Evolutionary conservation across 2,329 filamentous ascomycete species (phyloP), one percentile per base, ranked within the genome.

Genomic region (Myriosclerotinia scirpicola): DNA sequence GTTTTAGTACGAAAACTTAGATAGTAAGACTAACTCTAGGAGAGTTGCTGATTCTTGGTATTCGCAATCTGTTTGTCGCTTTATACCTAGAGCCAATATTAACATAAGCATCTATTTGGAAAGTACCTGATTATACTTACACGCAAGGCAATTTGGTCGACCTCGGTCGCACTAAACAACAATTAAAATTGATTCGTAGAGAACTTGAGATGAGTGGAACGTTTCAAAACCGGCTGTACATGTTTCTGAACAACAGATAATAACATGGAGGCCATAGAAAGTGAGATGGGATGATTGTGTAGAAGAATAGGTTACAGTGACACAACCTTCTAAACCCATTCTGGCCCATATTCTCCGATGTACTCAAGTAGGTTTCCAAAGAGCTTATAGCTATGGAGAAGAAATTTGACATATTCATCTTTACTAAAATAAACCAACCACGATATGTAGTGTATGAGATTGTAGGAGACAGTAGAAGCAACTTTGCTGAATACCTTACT

Each of bases 1-100:
- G 64, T 22, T 15, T 22, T 11, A 8, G 12, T 15, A 12, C 22
- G 40, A 12, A 38, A 40, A 6, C 44, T 40, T 46, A 30, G 55
- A 65, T n/a, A 17, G 62, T 65, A 36, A 38, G 30, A 81, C 86
- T 78, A 80, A 90, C 87, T 92, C 90, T 54, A 93, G 84, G 50
- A 93, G 80, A 75, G 92, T 91, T 55, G 91, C 91, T 40, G 92
- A 88, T 60, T 87, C 85, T 0, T 89, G 90, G 79, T 93, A 93
- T 77, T 83, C 84, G 78, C 91, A 94, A 71, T 86, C 83, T 0
- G 89, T 90, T 75, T 92, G 89, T 54, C 91, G 82, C 78, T 93
- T 93, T 73, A 92, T 87, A 76, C 89, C 90, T 82, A 30, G 11
- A 77, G 81, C 71, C 78, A 50, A 72, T 68, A 67, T 59, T 63